These are phyloP conservation scores for Dipteronia sinensis DNA, from an alignment of 345 rosid genomes.

Conservation along the genomic window DNA sequence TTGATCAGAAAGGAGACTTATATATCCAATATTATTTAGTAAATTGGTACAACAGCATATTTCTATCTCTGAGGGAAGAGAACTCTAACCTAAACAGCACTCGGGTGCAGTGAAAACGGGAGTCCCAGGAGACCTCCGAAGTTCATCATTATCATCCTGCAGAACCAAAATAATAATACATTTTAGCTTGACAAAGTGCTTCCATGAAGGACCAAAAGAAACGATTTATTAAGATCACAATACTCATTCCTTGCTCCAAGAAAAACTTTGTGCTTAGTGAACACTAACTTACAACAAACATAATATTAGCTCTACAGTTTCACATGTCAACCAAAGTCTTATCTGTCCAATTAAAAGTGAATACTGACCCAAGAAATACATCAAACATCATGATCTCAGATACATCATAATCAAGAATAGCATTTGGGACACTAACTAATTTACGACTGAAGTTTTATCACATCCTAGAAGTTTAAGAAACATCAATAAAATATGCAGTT, in stretches of 20 bases:
- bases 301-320: background rate
- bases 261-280: background rate
- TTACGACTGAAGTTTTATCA: background rate
- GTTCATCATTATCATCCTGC: constrained; percentile 94
- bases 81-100: constrained; percentile 80
- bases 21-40: constrained; percentile 12
- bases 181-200: background rate
- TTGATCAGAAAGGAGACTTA: constrained; percentile 23
- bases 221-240: background rate
- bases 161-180: constrained; percentile 14
- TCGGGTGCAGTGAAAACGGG: constrained; percentile 99
- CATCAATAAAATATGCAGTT: background rate
- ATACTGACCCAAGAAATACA: background rate
- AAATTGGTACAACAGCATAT: background rate
- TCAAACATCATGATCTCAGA: background rate
- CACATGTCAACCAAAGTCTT: background rate
- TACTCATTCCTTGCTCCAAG: background rate
- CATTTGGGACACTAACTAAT: background rate
- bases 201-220: background rate
- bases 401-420: background rate
- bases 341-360: background rate
- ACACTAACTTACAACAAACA: background rate
- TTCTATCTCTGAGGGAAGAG: constrained; percentile 2
- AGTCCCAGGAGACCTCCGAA: constrained; percentile 97
- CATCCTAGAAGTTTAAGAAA: background rate